These are phyloP conservation scores for Neofusicoccum kwambonambiense DNA, from an alignment of 2,329 filamentous ascomycete genomes.

Conservation along the genomic window DNA sequence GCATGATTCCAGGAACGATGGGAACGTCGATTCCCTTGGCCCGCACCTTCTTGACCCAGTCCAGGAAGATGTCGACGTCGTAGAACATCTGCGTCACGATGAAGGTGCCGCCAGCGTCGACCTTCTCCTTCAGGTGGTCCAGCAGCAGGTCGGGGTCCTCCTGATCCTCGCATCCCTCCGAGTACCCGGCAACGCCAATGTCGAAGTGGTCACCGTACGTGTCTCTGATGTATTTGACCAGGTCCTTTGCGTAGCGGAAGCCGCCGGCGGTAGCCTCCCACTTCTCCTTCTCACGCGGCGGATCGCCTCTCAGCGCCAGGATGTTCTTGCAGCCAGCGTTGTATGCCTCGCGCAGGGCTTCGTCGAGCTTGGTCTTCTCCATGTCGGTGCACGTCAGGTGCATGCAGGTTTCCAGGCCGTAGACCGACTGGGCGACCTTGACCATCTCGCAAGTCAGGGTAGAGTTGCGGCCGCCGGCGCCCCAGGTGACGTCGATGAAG, in stretches of 20 bases:
- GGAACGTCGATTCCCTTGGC: slow-evolving; percentile 79
- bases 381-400: slow-evolving; percentile 98
- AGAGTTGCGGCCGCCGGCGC: slow-evolving; percentile 86
- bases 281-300: slow-evolving; percentile 87
- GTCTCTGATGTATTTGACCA: slow-evolving; percentile 78
- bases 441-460: slow-evolving; percentile 98
- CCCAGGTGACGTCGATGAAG: slow-evolving; percentile 99
- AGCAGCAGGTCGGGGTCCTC: slow-evolving; percentile 80
- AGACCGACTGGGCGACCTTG: slow-evolving; percentile 87
- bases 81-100: slow-evolving; percentile 99
- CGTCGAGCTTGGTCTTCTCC: slow-evolving; percentile 87
- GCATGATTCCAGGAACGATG: slow-evolving; percentile 86
- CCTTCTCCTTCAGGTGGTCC: slow-evolving; percentile 93
- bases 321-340: slow-evolving; percentile 97
- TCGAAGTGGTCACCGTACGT: slow-evolving; percentile 89
- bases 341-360: slow-evolving; percentile 83
- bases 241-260: slow-evolving; percentile 88
- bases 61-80: slow-evolving; percentile 90
- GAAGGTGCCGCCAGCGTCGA: slow-evolving; percentile 89
- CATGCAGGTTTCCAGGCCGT: slow-evolving; percentile 98
- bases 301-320: slow-evolving; percentile 86
- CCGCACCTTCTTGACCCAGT: slow-evolving; percentile 84
- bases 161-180: slow-evolving; percentile 93
- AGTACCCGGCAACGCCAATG: slow-evolving; percentile 92
- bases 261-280: slow-evolving; percentile 86